phyloP scores from a whole-genome alignment of 345 rosid species.

The Populus euphratica region DNA sequence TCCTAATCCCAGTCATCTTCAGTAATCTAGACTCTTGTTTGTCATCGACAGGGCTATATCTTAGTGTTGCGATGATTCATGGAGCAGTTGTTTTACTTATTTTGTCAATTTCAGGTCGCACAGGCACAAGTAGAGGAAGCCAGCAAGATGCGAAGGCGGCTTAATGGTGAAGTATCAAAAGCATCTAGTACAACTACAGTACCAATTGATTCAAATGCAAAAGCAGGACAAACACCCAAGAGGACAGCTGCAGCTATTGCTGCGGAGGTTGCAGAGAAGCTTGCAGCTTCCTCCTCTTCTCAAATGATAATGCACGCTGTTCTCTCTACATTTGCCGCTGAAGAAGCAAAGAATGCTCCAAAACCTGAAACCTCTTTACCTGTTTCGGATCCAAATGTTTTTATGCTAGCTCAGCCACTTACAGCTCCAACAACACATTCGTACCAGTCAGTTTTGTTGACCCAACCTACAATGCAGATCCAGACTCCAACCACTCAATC shows the following conservation, averaged over 20 bases:
- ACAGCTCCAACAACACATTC: slow-evolving; percentile 35
- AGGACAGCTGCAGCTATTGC: slow-evolving; percentile 84
- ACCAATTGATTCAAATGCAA: slow-evolving; percentile 30
- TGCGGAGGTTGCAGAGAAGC: slow-evolving; percentile 93
- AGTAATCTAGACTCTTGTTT: background rate
- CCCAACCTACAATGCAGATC: slow-evolving; percentile 41
- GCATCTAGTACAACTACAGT: slow-evolving; percentile 28
- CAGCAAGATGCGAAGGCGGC: slow-evolving; percentile 57
- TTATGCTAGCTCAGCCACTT: slow-evolving; percentile 41
- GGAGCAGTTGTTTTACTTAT: background rate
- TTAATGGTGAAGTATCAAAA: slow-evolving; percentile 46
- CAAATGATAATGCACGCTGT: slow-evolving; percentile 91
- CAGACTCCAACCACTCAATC: slow-evolving; percentile 48
- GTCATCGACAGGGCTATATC: background rate
- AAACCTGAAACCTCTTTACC: slow-evolving; percentile 45
- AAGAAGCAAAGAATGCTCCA: slow-evolving; percentile 70
- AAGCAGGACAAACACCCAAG: slow-evolving; percentile 52
- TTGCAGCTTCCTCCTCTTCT: slow-evolving; percentile 82
- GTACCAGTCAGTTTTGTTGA: slow-evolving; percentile 38
- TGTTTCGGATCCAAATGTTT: slow-evolving; percentile 41
- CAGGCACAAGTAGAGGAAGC: slow-evolving; percentile 74
- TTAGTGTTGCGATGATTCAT: background rate
- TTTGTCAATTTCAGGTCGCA: slow-evolving; percentile 55
- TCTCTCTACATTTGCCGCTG: slow-evolving; percentile 86
- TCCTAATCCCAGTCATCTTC: background rate